Evolutionary conservation across 805 yeast genomes (phyloP), one percentile per base, ranked within the genome.

Genomic region (Saturnispora sekii): DNA sequence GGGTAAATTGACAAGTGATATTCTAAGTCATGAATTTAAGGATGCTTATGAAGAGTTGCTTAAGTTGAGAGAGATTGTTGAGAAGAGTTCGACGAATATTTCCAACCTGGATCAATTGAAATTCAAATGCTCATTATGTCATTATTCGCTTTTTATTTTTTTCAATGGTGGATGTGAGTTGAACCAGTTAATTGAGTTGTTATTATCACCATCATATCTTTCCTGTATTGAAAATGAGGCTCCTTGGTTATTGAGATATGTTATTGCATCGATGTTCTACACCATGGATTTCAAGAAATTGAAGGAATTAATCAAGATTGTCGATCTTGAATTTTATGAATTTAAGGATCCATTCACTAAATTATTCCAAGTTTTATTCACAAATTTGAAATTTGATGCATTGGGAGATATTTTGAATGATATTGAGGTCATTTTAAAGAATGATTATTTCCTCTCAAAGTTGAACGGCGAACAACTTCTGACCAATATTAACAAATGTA

Each of bases 181-280:
- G 29, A 81, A 76, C 44, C 67, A 68, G 38, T 62, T 81, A 47
- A 66, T 73, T 46, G 85, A 81, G 50, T 57, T 77, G 43, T 76
- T 77, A 60, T 71, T 77, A 57, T 66, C 76, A 14, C 72, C 81
- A 4, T 74, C 81, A 7, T 78, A 77, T 59, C 61, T 80, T 48
- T 74, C 79, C 47, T 73, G 84, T 2, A 79, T 80, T 57, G 85
- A 81, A 63, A 82, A 84, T 30, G 69, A 82, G 8, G 73, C 80
- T 56, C 87, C 86, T 16, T 81, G 87, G 87, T 65, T 81, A 41
- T 60, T 79, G 51, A 72, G 86, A 55, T 81, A 81, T 57, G 60
- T 81, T 45, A 73, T 77, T 21, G 81, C 75, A 28, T 81, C 82
- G n/a, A 79, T 78, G 43, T 61, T 70, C 50, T 51, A 60, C 52